A percentile compares a stretch with the other conserved stretches of the same genome.
Evolutionary conservation across 352 stramenopile species (phyloP).

Genomic region (Chrysophaeum taylorii): DNA sequence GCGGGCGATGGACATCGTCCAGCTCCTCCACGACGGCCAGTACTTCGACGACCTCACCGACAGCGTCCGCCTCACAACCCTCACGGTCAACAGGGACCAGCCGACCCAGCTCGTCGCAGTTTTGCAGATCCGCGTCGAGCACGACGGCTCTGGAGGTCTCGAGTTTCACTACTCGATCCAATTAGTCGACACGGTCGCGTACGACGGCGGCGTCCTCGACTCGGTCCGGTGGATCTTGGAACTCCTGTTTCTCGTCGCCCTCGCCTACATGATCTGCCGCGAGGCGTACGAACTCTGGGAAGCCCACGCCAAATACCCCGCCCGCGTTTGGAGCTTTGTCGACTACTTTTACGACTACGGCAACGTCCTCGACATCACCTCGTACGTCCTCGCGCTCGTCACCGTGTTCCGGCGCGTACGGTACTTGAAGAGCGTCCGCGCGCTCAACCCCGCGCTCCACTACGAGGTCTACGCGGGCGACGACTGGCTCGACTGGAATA

Average conservation of each 20-base stretch:
- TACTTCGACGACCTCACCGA: neutral
- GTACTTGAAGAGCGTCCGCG: neutral
- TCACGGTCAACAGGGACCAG: neutral
- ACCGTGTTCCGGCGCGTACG: neutral
- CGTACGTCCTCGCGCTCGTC: neutral
- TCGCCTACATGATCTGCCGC: neutral
- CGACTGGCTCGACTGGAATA: constrained; percentile 2
- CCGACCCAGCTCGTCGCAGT: neutral
- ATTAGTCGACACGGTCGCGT: neutral
- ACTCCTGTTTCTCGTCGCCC: neutral
- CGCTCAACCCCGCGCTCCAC: neutral
- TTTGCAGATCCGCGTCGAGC: neutral
- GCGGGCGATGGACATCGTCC: neutral
- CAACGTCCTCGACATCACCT: neutral
- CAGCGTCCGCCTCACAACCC: neutral
- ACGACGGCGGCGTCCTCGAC: neutral
- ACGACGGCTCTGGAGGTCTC: neutral
- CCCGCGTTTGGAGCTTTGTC: neutral
- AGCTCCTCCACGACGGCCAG: neutral
- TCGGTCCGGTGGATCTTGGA: neutral
- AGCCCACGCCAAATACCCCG: neutral
- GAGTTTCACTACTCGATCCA: neutral
- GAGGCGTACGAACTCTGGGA: neutral
- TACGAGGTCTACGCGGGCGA: constrained; percentile 6
- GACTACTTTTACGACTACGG: neutral